Base-by-base conservation (phyloP, 345 rosid species). In the Hibiscus mutabilis region DNA sequence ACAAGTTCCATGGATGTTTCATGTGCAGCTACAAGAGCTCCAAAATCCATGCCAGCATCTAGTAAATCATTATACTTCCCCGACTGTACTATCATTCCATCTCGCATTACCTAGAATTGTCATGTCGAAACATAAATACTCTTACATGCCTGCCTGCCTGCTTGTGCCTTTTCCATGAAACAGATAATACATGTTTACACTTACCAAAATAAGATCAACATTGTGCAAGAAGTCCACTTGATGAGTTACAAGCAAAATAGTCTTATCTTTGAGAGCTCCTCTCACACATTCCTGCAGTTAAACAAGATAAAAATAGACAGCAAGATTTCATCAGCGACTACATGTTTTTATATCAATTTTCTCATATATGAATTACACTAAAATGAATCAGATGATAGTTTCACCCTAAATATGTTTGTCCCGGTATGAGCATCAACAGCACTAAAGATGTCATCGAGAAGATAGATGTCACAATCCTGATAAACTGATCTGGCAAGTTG, bases 381-480 rank as follows among this genome's bases (percentile, higher is more conserved):
- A 70, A 72, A 44, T 49, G 40, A 52, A 44, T 49, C 42, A 73
- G 44, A 47, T 21, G 71, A 25, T 18, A 18, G 0, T 31, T 11
- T 75, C 57, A 93, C 98, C 96, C 89, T 94, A 76, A 84, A 94
- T 64, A 94, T 88, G 63, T 87, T 93, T 59, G 98, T 84, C 12
- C 97, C 98, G 3, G 97, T 94, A 78, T 94, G 97, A 57, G 97
- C 97, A 86, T 94, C 97, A 58, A 94, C 97, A 16, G 96, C 97
- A 64, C 98, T 94, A 59, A 94, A 94, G 76, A 91, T 90, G 68
- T 94, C 98, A 74, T 93, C 98, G 6, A 94, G 93, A 75, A 94
- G 89, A 77, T 90, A 94, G 44, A 88, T 87, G 76, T 94, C 98
- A 63, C 80, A 78, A 72, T 94, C 97, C 78, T 91, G 97, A 76